Percentiles rank a stretch among this genome's conserved stretches.
phyloP scores from a whole-genome alignment of 441 rosid genomes.

The Gossypium laxum region DNA sequence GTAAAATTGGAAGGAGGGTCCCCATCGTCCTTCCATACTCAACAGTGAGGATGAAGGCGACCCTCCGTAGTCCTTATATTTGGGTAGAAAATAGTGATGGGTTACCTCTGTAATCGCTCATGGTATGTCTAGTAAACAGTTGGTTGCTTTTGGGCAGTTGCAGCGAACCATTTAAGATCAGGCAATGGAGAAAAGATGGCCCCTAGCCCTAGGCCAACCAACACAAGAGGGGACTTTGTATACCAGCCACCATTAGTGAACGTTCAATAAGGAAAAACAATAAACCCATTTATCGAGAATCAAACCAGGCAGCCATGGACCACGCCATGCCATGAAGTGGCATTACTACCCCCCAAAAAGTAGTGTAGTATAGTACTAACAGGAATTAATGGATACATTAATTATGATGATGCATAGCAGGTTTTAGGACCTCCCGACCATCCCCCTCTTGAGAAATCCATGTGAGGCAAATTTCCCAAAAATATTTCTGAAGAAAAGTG shows the following conservation, averaged over 20 bases:
- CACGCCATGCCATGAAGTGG: background rate
- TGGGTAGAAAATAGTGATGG: background rate
- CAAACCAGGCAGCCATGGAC: slow-evolving; percentile 5
- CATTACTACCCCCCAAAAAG: background rate
- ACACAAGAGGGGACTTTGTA: background rate
- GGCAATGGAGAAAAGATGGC: background rate
- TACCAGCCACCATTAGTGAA: slow-evolving; percentile 12
- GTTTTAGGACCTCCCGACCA: slow-evolving; percentile 7
- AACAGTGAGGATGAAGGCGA: background rate
- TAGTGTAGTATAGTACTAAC: background rate
- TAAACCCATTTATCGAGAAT: slow-evolving; percentile 8
- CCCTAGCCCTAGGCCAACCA: slow-evolving; percentile 14
- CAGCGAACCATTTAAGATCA: background rate
- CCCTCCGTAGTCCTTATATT: background rate
- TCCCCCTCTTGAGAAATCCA: slow-evolving; percentile 12
- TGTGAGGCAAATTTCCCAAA: slow-evolving; percentile 19
- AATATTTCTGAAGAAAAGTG: background rate
- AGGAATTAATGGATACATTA: slow-evolving; percentile 3
- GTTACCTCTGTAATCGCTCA: slow-evolving; percentile 14
- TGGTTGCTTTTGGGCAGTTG: slow-evolving; percentile 15
- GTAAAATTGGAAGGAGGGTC: background rate
- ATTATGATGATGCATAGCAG: background rate
- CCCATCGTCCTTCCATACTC: background rate
- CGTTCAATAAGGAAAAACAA: slow-evolving; percentile 8
- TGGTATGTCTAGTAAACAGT: slow-evolving; percentile 20